Conservation (phyloP, 2,329 filamentous ascomycete species). For the Fusarium palustre region DNA sequence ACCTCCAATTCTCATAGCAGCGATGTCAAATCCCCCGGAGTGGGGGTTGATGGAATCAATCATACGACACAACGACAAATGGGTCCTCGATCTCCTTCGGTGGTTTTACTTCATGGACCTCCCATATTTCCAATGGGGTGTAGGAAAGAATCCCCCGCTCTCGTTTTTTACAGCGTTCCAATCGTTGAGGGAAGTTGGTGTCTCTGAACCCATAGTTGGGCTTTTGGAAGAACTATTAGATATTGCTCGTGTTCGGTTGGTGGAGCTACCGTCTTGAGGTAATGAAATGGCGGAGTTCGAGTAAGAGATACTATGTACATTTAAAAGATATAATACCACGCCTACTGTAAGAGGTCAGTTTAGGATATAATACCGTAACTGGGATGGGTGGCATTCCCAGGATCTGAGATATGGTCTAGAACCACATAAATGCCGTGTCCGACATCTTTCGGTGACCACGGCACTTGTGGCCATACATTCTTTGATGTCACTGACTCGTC, state of each 20-base stretch:
- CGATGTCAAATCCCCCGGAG: not conserved
- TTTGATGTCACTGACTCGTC: not conserved
- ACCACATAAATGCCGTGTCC: not conserved
- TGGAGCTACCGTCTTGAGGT: not conserved
- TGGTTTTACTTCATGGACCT: not conserved
- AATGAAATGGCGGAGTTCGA: not conserved
- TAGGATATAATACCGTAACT: not conserved
- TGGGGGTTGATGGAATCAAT: not conserved
- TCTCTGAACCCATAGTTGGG: not conserved
- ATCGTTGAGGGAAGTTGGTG: not conserved
- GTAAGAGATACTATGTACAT: not conserved
- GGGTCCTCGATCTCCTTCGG: not conserved
- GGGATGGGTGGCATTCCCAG: not conserved
- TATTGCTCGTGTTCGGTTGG: not conserved
- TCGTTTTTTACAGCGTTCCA: not conserved
- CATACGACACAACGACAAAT: rapidly evolving
- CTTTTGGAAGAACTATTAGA: not conserved
- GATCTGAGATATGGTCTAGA: not conserved
- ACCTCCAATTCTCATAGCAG: not conserved
- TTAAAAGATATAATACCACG: too few relatives aligned
- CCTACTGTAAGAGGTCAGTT: too few relatives aligned
- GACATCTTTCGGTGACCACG: not conserved
- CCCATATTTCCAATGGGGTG: not conserved
- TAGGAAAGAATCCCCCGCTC: not conserved
- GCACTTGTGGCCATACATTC: not conserved